Evolutionary conservation across 2,329 filamentous ascomycete genomes (phyloP).

Genomic region (Verticillium zaregamsianum): DNA sequence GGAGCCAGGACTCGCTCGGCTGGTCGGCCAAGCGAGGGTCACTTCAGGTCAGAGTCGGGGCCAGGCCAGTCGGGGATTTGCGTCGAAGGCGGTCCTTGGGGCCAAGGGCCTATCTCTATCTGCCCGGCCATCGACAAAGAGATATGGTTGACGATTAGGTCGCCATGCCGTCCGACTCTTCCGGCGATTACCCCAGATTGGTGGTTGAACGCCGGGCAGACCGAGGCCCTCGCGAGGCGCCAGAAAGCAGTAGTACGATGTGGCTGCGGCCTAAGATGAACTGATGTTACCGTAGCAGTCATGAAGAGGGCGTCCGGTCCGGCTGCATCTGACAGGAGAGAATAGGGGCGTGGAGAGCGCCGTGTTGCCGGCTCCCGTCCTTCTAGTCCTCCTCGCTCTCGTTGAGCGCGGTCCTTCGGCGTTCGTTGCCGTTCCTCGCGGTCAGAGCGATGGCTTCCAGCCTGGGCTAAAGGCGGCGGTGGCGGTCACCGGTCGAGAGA

Average conservation of each 20-base stretch:
- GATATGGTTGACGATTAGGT: neutral
- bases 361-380: neutral
- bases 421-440: neutral
- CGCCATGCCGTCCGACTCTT: neutral
- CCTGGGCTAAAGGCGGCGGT: neutral
- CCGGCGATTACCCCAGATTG: neutral
- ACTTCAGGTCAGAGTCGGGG: neutral
- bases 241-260: neutral
- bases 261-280: neutral
- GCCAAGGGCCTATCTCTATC: neutral
- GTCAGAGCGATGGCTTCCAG: neutral
- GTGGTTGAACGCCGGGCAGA: neutral
- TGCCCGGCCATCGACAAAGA: neutral
- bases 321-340: neutral
- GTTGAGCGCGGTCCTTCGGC: neutral
- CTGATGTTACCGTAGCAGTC: neutral
- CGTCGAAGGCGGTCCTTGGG: neutral
- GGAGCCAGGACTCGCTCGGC: neutral
- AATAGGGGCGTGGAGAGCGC: neutral
- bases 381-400: neutral
- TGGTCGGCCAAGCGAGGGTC: neutral
- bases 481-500: neutral
- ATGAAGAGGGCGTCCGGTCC: neutral
- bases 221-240: neutral
- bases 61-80: neutral